Evolutionary conservation across 164 flowering plant species (phyloP).

Genomic region (Magnolia officinalis): DNA sequence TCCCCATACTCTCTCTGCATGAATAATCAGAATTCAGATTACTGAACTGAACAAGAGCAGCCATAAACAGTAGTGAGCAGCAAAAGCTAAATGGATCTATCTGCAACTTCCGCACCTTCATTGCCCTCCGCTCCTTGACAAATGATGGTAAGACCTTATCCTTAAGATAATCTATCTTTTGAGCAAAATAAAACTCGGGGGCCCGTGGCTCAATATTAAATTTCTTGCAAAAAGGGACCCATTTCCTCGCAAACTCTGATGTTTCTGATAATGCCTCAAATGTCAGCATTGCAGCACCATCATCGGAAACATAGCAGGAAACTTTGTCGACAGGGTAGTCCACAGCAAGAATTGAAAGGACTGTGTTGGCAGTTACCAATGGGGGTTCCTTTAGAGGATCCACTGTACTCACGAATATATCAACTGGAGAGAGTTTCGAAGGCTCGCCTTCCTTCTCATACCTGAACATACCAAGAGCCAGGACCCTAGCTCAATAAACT

Average conservation of each 20-base stretch:
- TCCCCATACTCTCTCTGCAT: constrained; percentile 94
- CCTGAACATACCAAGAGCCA: constrained; percentile 32
- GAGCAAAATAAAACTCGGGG: constrained; percentile 86
- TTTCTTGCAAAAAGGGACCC: constrained; percentile 98
- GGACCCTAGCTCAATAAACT: neutral
- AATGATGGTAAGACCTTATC: constrained; percentile 97
- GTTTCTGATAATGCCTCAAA: constrained; percentile 90
- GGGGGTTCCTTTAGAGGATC: constrained; percentile 98
- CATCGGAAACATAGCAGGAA: constrained; percentile 97
- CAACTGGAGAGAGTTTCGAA: constrained; percentile 74
- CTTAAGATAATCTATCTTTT: constrained; percentile 82
- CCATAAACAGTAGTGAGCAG: no score
- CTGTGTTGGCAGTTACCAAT: constrained; percentile 80
- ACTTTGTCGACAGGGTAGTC: constrained; percentile 91
- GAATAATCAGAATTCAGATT: neutral
- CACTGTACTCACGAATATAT: constrained; percentile 92
- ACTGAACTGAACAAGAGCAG: neutral
- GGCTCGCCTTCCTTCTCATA: constrained; percentile 94
- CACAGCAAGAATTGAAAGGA: constrained; percentile 84
- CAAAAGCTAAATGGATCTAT: neutral
- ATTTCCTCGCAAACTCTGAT: constrained; percentile 88
- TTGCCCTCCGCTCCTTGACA: constrained; percentile 90
- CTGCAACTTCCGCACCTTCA: constrained; percentile 59
- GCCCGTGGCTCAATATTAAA: constrained; percentile 90
- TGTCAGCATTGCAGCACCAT: constrained; percentile 94